These are phyloP conservation scores for Entophlyctis helioformis DNA, from an alignment of 192 early-diverging fungal species.

Conservation along the genomic window DNA sequence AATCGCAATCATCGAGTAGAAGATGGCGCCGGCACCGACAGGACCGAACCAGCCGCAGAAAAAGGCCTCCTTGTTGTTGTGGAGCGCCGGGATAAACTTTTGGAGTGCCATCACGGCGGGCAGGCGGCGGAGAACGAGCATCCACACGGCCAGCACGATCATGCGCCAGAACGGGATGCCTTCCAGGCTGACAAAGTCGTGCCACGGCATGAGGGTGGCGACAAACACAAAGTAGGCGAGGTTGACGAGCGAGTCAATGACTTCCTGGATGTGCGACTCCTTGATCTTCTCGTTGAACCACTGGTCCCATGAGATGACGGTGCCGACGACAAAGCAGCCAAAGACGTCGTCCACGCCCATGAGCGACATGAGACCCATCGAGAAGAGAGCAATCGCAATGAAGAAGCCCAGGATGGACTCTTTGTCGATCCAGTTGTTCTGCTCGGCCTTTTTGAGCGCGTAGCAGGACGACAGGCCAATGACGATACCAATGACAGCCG, in stretches of 20 bases:
- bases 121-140: constrained; percentile 63
- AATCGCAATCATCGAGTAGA: constrained; percentile 36
- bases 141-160: constrained; percentile 38
- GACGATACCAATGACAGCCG: constrained; percentile 50
- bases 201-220: constrained; percentile 13
- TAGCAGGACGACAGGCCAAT: constrained; percentile 61
- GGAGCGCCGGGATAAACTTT: constrained; percentile 38
- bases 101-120: constrained; percentile 56
- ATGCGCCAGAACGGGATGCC: constrained; percentile 9
- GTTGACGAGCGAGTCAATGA: constrained; percentile 79
- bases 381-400: constrained; percentile 50
- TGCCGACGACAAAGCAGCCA: constrained; percentile 24
- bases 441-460: constrained; percentile 53
- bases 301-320: constrained; percentile 21
- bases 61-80: constrained; percentile 57
- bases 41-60: constrained; percentile 89
- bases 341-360: constrained; percentile 57
- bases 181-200: neutral
- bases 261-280: constrained; percentile 77
- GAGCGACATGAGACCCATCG: constrained; percentile 1
- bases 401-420: constrained; percentile 72
- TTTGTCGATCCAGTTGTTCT: constrained; percentile 70
- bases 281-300: constrained; percentile 48
- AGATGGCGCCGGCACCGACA: constrained; percentile 59
- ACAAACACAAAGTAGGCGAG: constrained; percentile 70